Percentiles rank a stretch among this genome's conserved stretches.
Conservation (phyloP, 2,329 filamentous ascomycete genomes). For the Calycina herbarum region DNA sequence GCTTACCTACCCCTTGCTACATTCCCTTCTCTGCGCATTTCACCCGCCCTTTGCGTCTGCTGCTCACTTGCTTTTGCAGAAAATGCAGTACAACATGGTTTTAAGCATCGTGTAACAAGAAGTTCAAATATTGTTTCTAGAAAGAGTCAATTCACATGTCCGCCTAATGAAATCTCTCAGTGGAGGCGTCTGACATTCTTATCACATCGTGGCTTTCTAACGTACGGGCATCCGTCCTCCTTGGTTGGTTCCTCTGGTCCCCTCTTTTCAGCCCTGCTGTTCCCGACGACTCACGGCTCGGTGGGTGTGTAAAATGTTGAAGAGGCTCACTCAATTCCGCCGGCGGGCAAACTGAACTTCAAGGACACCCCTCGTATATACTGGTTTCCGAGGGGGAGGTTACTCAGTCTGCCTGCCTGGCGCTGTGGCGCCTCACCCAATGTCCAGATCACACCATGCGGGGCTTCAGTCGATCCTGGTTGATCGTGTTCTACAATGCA, state of each 20-base stretch:
- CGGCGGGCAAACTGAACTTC: background rate
- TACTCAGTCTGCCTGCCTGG: background rate
- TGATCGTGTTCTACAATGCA: slow-evolving; percentile 14
- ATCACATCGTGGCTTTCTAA: background rate
- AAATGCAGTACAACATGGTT: background rate
- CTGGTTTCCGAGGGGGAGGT: background rate
- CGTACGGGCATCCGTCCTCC: background rate
- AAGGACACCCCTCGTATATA: background rate
- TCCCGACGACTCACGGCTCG: background rate
- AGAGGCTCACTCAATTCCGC: slow-evolving; percentile 8
- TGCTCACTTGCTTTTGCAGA: slow-evolving; percentile 5
- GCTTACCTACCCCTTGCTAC: background rate
- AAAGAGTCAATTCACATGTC: background rate
- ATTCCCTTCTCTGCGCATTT: background rate
- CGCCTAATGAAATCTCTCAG: background rate
- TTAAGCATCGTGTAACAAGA: background rate
- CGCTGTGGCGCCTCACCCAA: background rate
- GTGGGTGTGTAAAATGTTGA: background rate
- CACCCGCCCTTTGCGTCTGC: background rate
- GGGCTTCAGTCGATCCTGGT: background rate
- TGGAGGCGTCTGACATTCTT: background rate
- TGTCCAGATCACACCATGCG: slow-evolving; percentile 1
- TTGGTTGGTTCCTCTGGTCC: background rate
- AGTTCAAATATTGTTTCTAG: background rate
- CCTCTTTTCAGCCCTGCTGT: slow-evolving; percentile 5